Evolutionary conservation across 139 green algal species (phyloP), one percentile per base, ranked within the genome.

Genomic region (Trebouxia sp.): DNA sequence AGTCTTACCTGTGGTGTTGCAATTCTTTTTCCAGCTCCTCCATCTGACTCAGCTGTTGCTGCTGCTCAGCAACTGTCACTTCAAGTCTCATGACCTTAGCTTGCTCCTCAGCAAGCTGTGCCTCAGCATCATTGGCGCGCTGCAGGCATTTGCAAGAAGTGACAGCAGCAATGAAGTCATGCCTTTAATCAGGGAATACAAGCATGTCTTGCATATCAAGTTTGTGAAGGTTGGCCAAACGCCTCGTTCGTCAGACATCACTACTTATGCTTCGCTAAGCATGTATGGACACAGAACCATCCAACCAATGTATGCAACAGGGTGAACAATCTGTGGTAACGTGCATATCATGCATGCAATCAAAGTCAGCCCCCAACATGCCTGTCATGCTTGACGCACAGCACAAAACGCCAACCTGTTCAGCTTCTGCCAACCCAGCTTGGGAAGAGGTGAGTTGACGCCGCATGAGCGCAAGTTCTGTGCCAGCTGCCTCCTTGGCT

Each of bases 401-500:
- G n/a, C n/a, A n/a, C n/a, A n/a, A 15, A 47, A 56, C 0, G 6
- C 74, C 0, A 55, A 90, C 88, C 85, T 85, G 86, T 43, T 87
- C 87, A 3, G 86, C 80, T 7, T 82, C 79, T 15, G 88, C 88
- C 10, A 85, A 28, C 39, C 85, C 75, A 10, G 74, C 69, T 79
- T 93, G 88, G 17, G 88, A 87, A 12, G 74, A 80, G 4, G 85
- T 62, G 24, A 97, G 86, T 86, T 97, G 91, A 35, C 90, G 85
- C 0, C 91, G 87, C 88, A 96, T 91, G 72, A 97, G 84, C 10
- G 88, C 88, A 69, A 95, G 76, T 88, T 97, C 91, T 3, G 84
- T 75, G 1, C 81, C 87, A 20, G 86, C 86, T 12, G 82, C 81
- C 79, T 95, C 92, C 80, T 91, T 91, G 42, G 90, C 82, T 11